Evolutionary conservation across 2,329 filamentous ascomycete genomes (phyloP).

Genomic region (Pestalotiopsis fici): DNA sequence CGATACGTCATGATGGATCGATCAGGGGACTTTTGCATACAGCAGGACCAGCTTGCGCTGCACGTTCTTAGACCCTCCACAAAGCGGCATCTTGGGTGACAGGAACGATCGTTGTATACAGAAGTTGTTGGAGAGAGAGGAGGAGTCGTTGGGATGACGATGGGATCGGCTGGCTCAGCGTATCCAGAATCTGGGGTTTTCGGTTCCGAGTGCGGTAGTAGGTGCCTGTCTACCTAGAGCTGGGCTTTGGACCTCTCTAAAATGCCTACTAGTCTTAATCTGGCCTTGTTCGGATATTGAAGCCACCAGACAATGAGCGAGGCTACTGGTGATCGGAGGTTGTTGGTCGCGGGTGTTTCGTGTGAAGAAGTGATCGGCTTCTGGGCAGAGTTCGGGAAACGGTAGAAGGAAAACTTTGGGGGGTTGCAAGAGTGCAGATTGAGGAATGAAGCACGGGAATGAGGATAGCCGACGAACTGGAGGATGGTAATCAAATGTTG

Average conservation of each 20-base stretch:
- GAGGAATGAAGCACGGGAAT: neutral
- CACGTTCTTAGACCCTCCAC: conserved; percentile 79
- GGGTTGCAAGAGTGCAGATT: neutral
- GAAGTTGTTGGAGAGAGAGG: neutral
- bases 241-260: neutral
- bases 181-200: neutral
- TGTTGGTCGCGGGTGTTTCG: neutral
- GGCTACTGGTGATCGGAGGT: neutral
- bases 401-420: neutral
- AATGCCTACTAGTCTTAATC: neutral
- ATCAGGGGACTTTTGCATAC: conserved; percentile 48
- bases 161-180: neutral
- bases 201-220: neutral
- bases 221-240: neutral
- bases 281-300: neutral
- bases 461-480: neutral
- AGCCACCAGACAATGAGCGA: neutral
- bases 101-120: too few species aligned
- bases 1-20: neutral
- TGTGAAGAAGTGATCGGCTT: neutral
- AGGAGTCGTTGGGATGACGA: neutral
- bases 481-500: neutral
- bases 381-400: neutral
- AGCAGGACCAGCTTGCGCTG: conserved; percentile 96
- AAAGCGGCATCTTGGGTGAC: conserved; percentile 44